Conservation (phyloP, 345 rosid species). For the Mallotus nudiflorus region DNA sequence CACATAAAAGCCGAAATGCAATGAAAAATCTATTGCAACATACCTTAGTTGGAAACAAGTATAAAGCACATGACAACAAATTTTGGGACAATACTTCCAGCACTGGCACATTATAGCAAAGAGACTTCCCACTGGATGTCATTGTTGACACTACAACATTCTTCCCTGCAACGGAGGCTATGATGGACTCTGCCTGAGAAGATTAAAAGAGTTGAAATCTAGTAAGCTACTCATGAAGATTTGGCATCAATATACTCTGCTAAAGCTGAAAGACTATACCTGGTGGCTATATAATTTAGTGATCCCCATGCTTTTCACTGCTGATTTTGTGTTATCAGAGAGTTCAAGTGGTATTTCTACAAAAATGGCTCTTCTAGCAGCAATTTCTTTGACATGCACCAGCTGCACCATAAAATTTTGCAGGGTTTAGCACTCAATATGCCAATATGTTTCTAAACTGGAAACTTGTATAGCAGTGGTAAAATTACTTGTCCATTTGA, state of each 20-base stretch:
- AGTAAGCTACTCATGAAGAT: neutral
- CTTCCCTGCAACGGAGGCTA: constrained; percentile 70
- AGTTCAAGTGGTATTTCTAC: constrained; percentile 57
- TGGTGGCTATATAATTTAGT: constrained; percentile 80
- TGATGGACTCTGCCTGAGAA: constrained; percentile 75
- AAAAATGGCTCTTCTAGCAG: constrained; percentile 54
- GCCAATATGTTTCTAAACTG: constrained; percentile 2
- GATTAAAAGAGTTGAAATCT: constrained; percentile 15
- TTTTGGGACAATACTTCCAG: constrained; percentile 69
- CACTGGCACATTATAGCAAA: constrained; percentile 94
- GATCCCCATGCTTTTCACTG: constrained; percentile 66
- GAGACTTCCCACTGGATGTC: constrained; percentile 99
- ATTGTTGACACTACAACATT: constrained; percentile 84
- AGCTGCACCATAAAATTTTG: constrained; percentile 50
- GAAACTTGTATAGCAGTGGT: constrained; percentile 3
- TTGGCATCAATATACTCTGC: constrained; percentile 8
- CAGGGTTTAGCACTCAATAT: constrained; percentile 19
- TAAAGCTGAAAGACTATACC: constrained; percentile 42
- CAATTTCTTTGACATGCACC: constrained; percentile 72
- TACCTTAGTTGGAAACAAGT: constrained; percentile 95
- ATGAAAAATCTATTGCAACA: constrained; percentile 14
- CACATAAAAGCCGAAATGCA: constrained; percentile 1
- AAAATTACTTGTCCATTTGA: constrained; percentile 71
- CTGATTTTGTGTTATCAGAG: constrained; percentile 61
- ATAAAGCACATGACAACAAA: constrained; percentile 73